These are phyloP conservation scores for Suhomyces anneliseae DNA, from an alignment of 1,139 yeast genomes.

Conservation along the genomic window DNA sequence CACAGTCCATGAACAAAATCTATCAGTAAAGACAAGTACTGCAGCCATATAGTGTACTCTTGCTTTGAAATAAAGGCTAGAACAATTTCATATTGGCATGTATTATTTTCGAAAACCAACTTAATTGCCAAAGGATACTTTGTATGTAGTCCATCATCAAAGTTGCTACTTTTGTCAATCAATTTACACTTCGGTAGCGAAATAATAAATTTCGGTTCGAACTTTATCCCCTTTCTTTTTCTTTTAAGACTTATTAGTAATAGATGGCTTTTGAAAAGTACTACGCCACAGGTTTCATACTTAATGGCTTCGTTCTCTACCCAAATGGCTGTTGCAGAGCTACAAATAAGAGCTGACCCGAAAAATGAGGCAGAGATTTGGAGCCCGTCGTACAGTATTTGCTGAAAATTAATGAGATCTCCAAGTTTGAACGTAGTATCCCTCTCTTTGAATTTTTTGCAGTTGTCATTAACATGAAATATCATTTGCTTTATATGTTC, in stretches of 20 bases:
- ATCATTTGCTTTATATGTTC: slow-evolving; percentile 23
- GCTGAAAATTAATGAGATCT: slow-evolving; percentile 15
- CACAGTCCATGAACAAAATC: slow-evolving; percentile 45
- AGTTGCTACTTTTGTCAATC: slow-evolving; percentile 21
- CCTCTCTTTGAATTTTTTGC: slow-evolving; percentile 15
- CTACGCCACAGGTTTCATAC: slow-evolving; percentile 32
- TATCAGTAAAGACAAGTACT: slow-evolving; percentile 32
- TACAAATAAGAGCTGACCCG: slow-evolving; percentile 41
- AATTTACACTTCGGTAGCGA: slow-evolving; percentile 44
- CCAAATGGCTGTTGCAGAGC: slow-evolving; percentile 44
- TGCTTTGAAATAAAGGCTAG: slow-evolving; percentile 31
- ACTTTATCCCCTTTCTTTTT: slow-evolving; percentile 17
- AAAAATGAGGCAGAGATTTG: slow-evolving; percentile 35
- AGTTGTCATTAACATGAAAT: slow-evolving; percentile 26
- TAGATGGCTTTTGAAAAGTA: slow-evolving; percentile 54
- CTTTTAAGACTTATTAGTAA: slow-evolving; percentile 24
- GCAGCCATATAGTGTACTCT: slow-evolving; percentile 46
- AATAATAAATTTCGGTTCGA: slow-evolving; percentile 44
- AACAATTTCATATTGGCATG: slow-evolving; percentile 45
- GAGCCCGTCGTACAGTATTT: slow-evolving; percentile 10
- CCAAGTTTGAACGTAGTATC: slow-evolving; percentile 6
- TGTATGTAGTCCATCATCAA: slow-evolving; percentile 39
- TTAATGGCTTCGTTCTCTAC: slow-evolving; percentile 21
- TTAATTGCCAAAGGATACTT: slow-evolving; percentile 36
- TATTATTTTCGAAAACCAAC: slow-evolving; percentile 44